Conservation (phyloP, 495 filamentous ascomycete species). For the Aspergillus sparsus region DNA sequence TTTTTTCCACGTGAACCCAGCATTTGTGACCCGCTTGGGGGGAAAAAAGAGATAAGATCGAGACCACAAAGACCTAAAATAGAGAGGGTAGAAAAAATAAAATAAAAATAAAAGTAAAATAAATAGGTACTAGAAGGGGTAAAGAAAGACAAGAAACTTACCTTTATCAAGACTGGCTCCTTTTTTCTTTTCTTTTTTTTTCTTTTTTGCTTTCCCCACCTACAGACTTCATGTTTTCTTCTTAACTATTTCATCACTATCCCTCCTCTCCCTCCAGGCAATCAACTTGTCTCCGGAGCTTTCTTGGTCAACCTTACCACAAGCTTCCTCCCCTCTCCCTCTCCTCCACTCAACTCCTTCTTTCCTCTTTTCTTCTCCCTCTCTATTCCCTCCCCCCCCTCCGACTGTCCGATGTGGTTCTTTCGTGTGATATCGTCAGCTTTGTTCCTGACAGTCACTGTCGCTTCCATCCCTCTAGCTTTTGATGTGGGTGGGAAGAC, state of each 20-base stretch:
- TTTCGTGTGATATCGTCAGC: conserved; percentile 70
- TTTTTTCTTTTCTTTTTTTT: neutral
- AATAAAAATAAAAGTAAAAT: too few species aligned
- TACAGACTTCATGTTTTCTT: conserved; percentile 7
- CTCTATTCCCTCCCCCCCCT: neutral
- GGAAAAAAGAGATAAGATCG: too few species aligned
- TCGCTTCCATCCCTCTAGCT: conserved; percentile 90
- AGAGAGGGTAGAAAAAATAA: too few species aligned
- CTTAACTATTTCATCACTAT: conserved; percentile 9
- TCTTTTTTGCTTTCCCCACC: neutral
- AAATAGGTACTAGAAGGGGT: too few species aligned
- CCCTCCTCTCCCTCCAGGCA: conserved; percentile 8
- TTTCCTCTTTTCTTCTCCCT: conserved; percentile 3
- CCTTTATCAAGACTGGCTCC: neutral
- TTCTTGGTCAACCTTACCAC: neutral
- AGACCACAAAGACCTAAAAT: too few species aligned
- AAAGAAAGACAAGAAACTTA: too few species aligned
- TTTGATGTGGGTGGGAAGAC: conserved; percentile 97
- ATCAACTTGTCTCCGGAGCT: conserved; percentile 10
- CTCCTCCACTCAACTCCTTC: neutral
- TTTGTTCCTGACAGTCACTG: conserved; percentile 81
- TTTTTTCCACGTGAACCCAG: too few species aligned
- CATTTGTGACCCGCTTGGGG: too few species aligned
- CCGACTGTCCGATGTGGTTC: conserved; percentile 62
- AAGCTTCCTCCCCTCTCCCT: conserved; percentile 7